Evolutionary conservation across 2,329 filamentous ascomycete species (phyloP), one percentile per base, ranked within the genome.

Genomic region (Pseudopithomyces maydicus): DNA sequence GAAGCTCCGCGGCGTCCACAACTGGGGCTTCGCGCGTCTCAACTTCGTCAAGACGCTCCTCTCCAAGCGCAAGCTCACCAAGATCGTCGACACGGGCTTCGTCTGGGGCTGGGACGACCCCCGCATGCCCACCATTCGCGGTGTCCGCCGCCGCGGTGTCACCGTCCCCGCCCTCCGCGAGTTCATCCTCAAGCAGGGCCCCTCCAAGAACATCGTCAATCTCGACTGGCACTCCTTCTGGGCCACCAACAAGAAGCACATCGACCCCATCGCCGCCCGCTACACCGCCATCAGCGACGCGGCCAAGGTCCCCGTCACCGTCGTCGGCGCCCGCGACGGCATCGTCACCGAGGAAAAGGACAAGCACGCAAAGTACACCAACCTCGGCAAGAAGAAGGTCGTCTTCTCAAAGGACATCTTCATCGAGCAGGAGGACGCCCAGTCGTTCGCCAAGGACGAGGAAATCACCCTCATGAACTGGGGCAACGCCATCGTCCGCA

Each of bases 401-500:
- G 83, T 86, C 23, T 96, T 89, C 75, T 90, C 90, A 72, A 84
- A 85, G 55, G 84, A 88, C 60, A 82, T 97, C 63, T 81, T 95
- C 58, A 80, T 98, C 51, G 94, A 97, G 73, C 94, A 97, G 78
- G 90, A 84, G 44, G 94, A 98, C 69, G 91, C 89, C 59, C 88
- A 89, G 74, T 85, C 84, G 23, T 96, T 97, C 79, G 89, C 87
- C 67, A 83, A 89, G 58, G 88, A 89, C 71, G 94, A 98, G 80
- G 93, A 97, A 77, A 91, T 98, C 69, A 97, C 94, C 0, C 83
- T 97, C 41, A 97, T 97, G 94, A 90, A 90, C 75, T 98, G 94
- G 94, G 95, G 94, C 67, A 96, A 96, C 70, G 91, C 90, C 12
- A 85, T 92, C 64, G 90, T 95, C 22, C 85, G 88, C 54, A 86